These are phyloP conservation scores for Ganoderma multipileum DNA, from an alignment of 1,284 basidiomycete genomes.

Conservation along the genomic window DNA sequence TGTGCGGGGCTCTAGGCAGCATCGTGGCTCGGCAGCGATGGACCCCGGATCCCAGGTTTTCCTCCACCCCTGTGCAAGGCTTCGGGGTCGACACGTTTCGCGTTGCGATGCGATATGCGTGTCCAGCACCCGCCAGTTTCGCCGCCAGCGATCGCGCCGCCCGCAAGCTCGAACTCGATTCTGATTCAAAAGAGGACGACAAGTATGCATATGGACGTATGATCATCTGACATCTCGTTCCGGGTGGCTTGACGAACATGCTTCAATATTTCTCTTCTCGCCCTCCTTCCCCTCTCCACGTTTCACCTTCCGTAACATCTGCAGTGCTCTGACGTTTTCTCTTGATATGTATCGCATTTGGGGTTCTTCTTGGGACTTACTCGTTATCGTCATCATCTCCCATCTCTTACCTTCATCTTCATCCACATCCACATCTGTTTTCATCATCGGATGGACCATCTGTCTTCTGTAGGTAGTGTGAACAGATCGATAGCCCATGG, in stretches of 20 bases:
- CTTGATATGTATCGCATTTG: background rate
- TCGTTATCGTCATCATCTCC: background rate
- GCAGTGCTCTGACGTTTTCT: background rate
- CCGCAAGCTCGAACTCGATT: background rate
- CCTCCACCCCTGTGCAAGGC: background rate
- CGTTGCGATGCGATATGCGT: background rate
- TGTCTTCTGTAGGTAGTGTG: background rate
- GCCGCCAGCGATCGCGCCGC: background rate
- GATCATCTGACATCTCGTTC: conserved; percentile 7
- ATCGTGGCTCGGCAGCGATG: conserved; percentile 1
- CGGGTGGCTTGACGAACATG: conserved; percentile 5
- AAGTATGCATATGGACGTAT: conserved; percentile 5
- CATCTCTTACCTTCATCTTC: background rate
- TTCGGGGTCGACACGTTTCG: background rate
- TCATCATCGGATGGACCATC: conserved; percentile 2
- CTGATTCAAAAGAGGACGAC: background rate
- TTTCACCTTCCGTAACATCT: background rate
- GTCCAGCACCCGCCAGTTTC: background rate
- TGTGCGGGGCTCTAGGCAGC: background rate
- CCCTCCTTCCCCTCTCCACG: background rate
- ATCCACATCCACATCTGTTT: background rate
- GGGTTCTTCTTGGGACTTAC: background rate
- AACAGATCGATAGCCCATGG: background rate
- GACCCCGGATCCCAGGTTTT: background rate
- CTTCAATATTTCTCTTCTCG: background rate